Evolutionary conservation across 2,329 filamentous ascomycete species (phyloP), one percentile per base, ranked within the genome.

Genomic region (Aureobasidium sp.): DNA sequence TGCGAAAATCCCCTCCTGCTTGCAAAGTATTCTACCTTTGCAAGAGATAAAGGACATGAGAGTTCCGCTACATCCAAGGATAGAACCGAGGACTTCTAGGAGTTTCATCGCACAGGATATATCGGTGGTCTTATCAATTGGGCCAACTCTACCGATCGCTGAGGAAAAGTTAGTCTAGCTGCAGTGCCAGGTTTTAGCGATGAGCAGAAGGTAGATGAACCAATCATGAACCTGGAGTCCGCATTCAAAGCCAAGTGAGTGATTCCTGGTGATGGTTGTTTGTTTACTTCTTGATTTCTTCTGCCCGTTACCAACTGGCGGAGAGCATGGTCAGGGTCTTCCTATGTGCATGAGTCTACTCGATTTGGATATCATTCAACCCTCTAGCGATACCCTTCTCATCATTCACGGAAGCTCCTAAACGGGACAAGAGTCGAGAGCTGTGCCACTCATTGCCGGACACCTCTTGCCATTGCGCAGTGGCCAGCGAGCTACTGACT

Each of bases 391-490:
- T 48, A 17, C 2, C 46, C 26, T 17, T 17, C 13, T 8, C 26
- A 27, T 8, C 44, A 32, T 6, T 47, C 2, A n/a, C 26, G 6
- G 46, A 5, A 3, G 13, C 10, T 9, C 46, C 17, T 27, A 48
- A 48, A n/a, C 46, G 39, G 2, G 39, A 57, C 17, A 44, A 12
- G 15, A 57, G 41, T 36, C 53, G 32, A 8, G 53, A 46, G 27
- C 53, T 57, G 29, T 57, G 53, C 53, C 53, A 57, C 37, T 57
- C 53, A 17, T 46, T 46, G 9, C 12, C 13, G 9, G n/a, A 17
- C 39, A 57, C 55, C 26, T 47, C 55, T 44, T 59, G 37, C 43
- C 44, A 59, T 13, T 44, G 43, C 4, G 41, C 55, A 47, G 26
- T 59, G n/a, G 34, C 20, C 10, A 59, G 13, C 15, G 55, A 48